Conservation (phyloP, 805 yeast genomes). For the Phaffomyces opuntiae region DNA sequence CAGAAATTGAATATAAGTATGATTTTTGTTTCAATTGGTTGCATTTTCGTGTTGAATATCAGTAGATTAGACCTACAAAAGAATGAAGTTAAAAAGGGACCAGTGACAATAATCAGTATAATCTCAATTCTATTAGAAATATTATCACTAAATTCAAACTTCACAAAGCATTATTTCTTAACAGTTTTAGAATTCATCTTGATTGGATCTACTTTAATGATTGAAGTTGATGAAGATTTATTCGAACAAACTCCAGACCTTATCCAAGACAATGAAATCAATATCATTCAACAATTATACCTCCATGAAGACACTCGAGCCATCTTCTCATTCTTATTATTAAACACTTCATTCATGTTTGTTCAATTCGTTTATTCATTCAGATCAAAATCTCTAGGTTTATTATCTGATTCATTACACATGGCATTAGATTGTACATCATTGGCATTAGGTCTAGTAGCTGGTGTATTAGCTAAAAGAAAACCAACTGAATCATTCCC, state of each 20-base stretch:
- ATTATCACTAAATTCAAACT: constrained; percentile 25
- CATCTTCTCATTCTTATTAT: constrained; percentile 76
- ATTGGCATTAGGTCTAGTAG: constrained; percentile 79
- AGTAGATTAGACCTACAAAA: constrained; percentile 12
- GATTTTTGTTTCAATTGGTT: constrained; percentile 22
- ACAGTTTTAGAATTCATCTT: constrained; percentile 13
- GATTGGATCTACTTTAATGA: constrained; percentile 7
- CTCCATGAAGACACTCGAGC: constrained; percentile 69
- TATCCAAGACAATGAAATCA: constrained; percentile 2
- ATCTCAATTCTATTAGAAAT: constrained; percentile 28
- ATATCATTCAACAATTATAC: constrained; percentile 18
- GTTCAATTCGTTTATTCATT: constrained; percentile 88
- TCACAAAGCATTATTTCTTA: constrained; percentile 3
- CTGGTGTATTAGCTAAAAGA: constrained; percentile 58
- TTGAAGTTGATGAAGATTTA: constrained; percentile 11
- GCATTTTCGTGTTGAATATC: constrained; percentile 16
- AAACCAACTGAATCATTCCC: constrained; percentile 71
- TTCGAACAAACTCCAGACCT: constrained; percentile 1
- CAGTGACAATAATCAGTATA: constrained; percentile 21
- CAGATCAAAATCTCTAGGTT: constrained; percentile 85
- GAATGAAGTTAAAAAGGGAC: constrained; percentile 10
- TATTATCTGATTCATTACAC: constrained; percentile 88
- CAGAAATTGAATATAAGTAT: constrained; percentile 15
- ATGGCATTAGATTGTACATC: constrained; percentile 96
- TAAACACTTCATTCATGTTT: constrained; percentile 91